phyloP scores from a whole-genome alignment of 2,329 filamentous ascomycete genomes.

The Aureobasidium sp. region DNA sequence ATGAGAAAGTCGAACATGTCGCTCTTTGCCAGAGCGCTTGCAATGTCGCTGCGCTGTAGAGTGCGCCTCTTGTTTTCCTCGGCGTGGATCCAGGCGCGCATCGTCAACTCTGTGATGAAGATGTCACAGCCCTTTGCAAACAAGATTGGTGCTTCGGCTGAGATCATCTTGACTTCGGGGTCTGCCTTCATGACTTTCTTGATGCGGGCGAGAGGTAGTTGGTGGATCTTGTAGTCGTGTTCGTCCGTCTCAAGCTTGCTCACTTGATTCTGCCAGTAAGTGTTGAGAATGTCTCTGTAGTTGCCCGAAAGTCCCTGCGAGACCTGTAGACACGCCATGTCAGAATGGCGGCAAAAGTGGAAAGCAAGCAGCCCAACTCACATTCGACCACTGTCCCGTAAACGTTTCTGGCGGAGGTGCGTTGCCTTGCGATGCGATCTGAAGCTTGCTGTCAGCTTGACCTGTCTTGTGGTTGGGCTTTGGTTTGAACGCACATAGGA shows the following conservation, averaged over 20 bases:
- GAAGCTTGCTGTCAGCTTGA: constrained; percentile 23
- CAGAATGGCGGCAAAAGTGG: background rate
- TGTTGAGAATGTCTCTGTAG: constrained; percentile 95
- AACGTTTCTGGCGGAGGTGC: constrained; percentile 86
- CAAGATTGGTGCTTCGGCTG: constrained; percentile 91
- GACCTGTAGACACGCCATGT: constrained; percentile 50
- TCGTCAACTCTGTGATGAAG: constrained; percentile 97
- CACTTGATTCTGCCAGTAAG: constrained; percentile 99
- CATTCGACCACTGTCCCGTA: constrained; percentile 91
- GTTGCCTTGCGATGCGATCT: constrained; percentile 82
- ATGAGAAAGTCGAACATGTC: constrained; percentile 99
- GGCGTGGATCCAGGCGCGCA: constrained; percentile 98
- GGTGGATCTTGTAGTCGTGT: constrained; percentile 98
- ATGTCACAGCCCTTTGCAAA: constrained; percentile 99
- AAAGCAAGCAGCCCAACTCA: constrained; percentile 38
- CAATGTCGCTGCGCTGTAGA: constrained; percentile 91
- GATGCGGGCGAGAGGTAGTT: constrained; percentile 92
- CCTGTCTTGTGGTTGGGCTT: background rate
- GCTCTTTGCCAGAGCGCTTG: constrained; percentile 88
- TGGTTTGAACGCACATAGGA: constrained; percentile 51
- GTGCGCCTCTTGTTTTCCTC: constrained; percentile 98
- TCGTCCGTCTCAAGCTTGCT: constrained; percentile 89
- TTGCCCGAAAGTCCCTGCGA: constrained; percentile 89
- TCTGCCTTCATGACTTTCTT: constrained; percentile 99
- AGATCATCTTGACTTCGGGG: constrained; percentile 99